A percentile compares a stretch with the other conserved stretches of the same genome.
Conservation (phyloP, 2,329 filamentous ascomycete genomes). For the Alternaria incomplexa region DNA sequence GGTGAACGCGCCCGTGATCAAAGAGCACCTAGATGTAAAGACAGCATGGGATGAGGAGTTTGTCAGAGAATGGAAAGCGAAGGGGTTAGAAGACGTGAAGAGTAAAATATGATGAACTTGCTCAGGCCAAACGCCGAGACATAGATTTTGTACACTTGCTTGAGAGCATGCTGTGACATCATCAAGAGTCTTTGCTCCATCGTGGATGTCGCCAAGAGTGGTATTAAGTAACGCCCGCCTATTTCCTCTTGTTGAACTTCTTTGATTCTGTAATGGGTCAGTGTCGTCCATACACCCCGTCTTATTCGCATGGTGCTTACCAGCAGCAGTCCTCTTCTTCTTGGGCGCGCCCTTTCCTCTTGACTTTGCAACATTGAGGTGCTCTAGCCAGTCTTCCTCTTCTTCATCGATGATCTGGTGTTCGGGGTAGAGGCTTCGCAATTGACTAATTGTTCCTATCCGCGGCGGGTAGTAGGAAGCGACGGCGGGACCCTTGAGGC, state of each 20-base stretch:
- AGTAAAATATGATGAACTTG: conserved; percentile 25
- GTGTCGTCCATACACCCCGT: not conserved
- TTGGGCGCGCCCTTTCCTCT: conserved; percentile 88
- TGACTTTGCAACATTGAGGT: conserved; percentile 56
- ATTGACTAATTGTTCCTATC: conserved; percentile 72
- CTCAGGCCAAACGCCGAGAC: not conserved
- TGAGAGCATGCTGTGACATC: not conserved
- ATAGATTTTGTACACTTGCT: conserved; percentile 16
- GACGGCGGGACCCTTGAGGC: conserved; percentile 81
- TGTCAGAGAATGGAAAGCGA: conserved; percentile 37
- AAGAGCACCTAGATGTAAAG: conserved; percentile 48
- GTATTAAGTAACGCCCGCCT: conserved; percentile 1
- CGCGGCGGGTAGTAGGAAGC: conserved; percentile 88
- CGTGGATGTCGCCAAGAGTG: not conserved
- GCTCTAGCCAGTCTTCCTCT: conserved; percentile 80
- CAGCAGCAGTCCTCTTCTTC: conserved; percentile 75
- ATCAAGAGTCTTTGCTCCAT: not conserved
- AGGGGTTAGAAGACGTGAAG: conserved; percentile 10
- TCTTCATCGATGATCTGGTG: conserved; percentile 74
- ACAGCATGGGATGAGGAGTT: conserved; percentile 56
- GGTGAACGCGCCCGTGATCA: conserved; percentile 52
- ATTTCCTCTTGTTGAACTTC: conserved; percentile 56
- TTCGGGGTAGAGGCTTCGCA: conserved; percentile 73
- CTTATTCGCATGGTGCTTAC: conserved; percentile 38
- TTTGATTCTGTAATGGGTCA: conserved; percentile 48